These are phyloP conservation scores for Alternaria panax DNA, from an alignment of 2,329 filamentous ascomycete species.

Conservation along the genomic window DNA sequence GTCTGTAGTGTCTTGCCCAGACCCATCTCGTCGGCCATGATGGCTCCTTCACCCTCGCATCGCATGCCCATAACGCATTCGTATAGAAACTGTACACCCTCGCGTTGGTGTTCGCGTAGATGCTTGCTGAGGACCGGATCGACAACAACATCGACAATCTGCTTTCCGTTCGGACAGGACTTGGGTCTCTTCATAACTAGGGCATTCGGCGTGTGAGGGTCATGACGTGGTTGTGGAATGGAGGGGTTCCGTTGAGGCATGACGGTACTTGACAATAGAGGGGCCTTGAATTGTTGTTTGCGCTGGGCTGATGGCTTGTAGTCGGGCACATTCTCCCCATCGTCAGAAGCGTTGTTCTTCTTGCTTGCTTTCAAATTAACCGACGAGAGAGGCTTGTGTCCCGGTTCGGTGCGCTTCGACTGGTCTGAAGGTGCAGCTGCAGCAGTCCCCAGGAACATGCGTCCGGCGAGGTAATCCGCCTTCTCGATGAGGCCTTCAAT, in stretches of 20 bases:
- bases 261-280: conserved; percentile 63
- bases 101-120: conserved; percentile 71
- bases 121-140: conserved; percentile 70
- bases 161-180: conserved; percentile 65
- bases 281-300: conserved; percentile 67
- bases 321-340: conserved; percentile 49
- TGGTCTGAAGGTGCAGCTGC: conserved; percentile 27
- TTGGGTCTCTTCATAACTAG: conserved; percentile 71
- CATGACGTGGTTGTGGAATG: conserved; percentile 68
- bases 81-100: conserved; percentile 75
- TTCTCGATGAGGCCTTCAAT: conserved; percentile 68
- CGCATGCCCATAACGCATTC: conserved; percentile 79
- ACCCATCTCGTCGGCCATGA: conserved; percentile 79
- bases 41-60: conserved; percentile 70
- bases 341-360: conserved; percentile 4
- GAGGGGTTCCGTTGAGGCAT: conserved; percentile 56
- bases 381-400: conserved; percentile 23
- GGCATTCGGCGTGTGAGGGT: conserved; percentile 65
- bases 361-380: conserved; percentile 26
- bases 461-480: conserved; percentile 64
- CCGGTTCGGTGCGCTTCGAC: conserved; percentile 22
- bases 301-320: conserved; percentile 49
- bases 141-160: conserved; percentile 75
- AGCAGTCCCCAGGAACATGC: conserved; percentile 52
- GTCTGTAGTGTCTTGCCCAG: conserved; percentile 77